Evolutionary conservation across 2,329 filamentous ascomycete genomes (phyloP).

Genomic region (Dendrostoma leiphaemia): DNA sequence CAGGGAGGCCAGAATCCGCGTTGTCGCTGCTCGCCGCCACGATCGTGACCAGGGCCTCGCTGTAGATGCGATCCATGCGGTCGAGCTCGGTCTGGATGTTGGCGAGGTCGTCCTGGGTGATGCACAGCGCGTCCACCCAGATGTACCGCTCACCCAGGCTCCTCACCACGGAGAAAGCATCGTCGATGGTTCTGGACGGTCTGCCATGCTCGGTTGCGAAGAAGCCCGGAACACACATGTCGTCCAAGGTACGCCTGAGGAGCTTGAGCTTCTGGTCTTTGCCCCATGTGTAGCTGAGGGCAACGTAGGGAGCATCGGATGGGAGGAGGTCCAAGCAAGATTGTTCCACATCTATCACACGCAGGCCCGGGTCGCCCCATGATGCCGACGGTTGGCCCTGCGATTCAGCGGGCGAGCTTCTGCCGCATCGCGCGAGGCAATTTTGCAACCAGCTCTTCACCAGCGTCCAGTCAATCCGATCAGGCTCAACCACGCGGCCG

Average conservation of each 20-base stretch:
- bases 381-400: no score
- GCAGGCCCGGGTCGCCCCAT: background rate
- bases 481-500: background rate
- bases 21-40: slow-evolving; percentile 6
- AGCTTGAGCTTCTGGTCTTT: slow-evolving; percentile 13
- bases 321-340: background rate
- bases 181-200: slow-evolving; percentile 10
- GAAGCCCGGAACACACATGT: slow-evolving; percentile 6
- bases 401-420: background rate
- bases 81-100: slow-evolving; percentile 1
- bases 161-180: slow-evolving; percentile 3
- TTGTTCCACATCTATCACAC: background rate
- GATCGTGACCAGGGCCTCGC: slow-evolving; percentile 11
- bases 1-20: slow-evolving; percentile 11
- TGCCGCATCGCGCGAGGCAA: background rate
- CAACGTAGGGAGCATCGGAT: slow-evolving; percentile 21
- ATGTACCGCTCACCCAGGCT: slow-evolving; percentile 6
- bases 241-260: background rate
- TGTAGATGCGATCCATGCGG: slow-evolving; percentile 12
- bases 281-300: slow-evolving; percentile 29
- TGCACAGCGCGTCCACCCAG: slow-evolving; percentile 14
- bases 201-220: background rate
- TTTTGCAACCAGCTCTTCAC: background rate
- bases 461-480: background rate
- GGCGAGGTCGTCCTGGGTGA: slow-evolving; percentile 8